phyloP scores from a whole-genome alignment of 2,329 filamentous ascomycete species.

The Proliferodiscus dingleyae region DNA sequence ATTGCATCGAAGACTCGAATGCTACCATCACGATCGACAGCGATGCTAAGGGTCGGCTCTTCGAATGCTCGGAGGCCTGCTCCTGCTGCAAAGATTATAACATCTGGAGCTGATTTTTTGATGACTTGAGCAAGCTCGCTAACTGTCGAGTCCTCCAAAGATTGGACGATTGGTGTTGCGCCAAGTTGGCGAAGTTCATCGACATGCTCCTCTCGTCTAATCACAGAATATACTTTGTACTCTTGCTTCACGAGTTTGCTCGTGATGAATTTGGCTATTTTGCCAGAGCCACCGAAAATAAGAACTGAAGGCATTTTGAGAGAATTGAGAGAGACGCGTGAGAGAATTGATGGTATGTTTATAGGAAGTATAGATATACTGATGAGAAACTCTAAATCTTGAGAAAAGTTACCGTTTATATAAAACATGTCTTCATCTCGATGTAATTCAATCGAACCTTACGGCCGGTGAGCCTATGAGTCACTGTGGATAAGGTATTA shows the following conservation, averaged over 20 bases:
- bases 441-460: too few relatives aligned
- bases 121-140: slow-evolving; percentile 37
- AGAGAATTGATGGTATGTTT: slow-evolving; percentile 1
- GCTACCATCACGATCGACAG: slow-evolving; percentile 42
- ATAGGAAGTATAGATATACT: not conserved
- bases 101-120: slow-evolving; percentile 29
- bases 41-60: slow-evolving; percentile 37
- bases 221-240: slow-evolving; percentile 13
- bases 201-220: slow-evolving; percentile 26
- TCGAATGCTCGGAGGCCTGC: slow-evolving; percentile 24
- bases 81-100: slow-evolving; percentile 34
- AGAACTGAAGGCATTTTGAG: slow-evolving; percentile 18
- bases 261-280: slow-evolving; percentile 16
- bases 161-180: slow-evolving; percentile 39
- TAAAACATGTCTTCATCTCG: too few relatives aligned
- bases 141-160: slow-evolving; percentile 36
- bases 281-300: slow-evolving; percentile 17
- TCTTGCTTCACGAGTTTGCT: slow-evolving; percentile 7
- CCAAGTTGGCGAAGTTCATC: slow-evolving; percentile 36
- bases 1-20: slow-evolving; percentile 43
- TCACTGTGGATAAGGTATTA: slow-evolving; percentile 1
- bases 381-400: not conserved
- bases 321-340: slow-evolving; percentile 1
- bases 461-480: slow-evolving; percentile 1
- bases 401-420: too few relatives aligned